Conservation (phyloP, 169 alveolate genomes). For the Cryptosporidium felis region DNA sequence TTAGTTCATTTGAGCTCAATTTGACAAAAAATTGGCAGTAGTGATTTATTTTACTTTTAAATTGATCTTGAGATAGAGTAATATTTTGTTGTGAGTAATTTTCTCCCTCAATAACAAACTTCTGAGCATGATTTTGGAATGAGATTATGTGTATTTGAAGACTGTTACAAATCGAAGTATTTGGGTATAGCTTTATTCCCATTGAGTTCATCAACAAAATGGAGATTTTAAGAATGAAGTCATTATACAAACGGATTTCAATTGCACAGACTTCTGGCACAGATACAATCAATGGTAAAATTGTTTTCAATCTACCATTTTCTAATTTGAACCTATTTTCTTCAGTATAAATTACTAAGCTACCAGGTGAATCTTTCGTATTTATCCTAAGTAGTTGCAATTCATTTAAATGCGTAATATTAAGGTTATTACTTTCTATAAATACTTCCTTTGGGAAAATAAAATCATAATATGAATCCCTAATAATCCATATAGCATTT, state of each 20-base stretch:
- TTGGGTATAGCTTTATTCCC: slow-evolving; percentile 37
- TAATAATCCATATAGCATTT: slow-evolving; percentile 29
- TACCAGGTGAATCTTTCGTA: not conserved
- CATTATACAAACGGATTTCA: not conserved
- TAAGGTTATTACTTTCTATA: not conserved
- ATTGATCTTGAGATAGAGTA: not conserved
- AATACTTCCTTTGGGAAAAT: not conserved
- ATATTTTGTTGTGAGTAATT: no score
- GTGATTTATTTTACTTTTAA: not conserved
- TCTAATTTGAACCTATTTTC: not conserved
- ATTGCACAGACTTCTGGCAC: not conserved
- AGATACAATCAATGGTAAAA: slow-evolving; percentile 4
- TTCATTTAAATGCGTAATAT: not conserved
- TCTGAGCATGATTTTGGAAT: not conserved
- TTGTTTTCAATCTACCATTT: not conserved
- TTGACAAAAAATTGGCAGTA: not conserved
- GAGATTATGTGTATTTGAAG: not conserved
- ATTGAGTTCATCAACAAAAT: slow-evolving; percentile 12
- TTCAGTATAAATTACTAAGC: not conserved
- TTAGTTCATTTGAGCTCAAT: not conserved
- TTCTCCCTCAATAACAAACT: not conserved
- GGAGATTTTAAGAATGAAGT: not conserved
- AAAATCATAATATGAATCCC: slow-evolving; percentile 6
- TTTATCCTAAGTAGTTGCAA: slow-evolving; percentile 9
- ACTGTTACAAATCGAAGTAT: not conserved